phyloP scores from a whole-genome alignment of 2,329 filamentous ascomycete species.

The Phialophora macrospora region DNA sequence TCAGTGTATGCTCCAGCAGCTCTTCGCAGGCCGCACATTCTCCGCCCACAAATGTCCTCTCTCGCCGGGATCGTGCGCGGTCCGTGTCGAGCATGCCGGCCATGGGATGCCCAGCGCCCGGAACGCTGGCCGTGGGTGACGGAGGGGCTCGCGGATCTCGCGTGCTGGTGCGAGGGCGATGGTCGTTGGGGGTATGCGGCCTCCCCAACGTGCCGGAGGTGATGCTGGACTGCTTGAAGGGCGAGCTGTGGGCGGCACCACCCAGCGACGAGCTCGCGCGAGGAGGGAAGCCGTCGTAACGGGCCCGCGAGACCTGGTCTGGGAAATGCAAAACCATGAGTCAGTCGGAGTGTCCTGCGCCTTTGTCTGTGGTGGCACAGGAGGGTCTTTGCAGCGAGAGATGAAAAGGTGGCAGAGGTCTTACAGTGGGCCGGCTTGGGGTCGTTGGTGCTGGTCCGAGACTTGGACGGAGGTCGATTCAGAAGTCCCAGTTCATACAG shows the following conservation, averaged over 20 bases:
- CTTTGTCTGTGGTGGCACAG: constrained; percentile 12
- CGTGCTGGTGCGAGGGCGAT: constrained; percentile 32
- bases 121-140: constrained; percentile 33
- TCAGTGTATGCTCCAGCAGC: constrained; percentile 90
- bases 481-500: constrained; percentile 40
- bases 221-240: constrained; percentile 38
- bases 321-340: constrained; percentile 33
- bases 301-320: constrained; percentile 34
- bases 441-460: constrained; percentile 28
- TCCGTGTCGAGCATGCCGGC: constrained; percentile 74
- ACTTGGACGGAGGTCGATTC: constrained; percentile 33
- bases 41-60: constrained; percentile 92
- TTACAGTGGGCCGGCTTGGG: constrained; percentile 33
- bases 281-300: constrained; percentile 32
- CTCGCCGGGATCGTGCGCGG: constrained; percentile 76
- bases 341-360: constrained; percentile 24
- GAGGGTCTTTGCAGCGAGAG: not conserved
- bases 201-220: constrained; percentile 33
- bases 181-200: constrained; percentile 31
- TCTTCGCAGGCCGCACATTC: constrained; percentile 97
- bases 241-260: constrained; percentile 20
- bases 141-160: constrained; percentile 29
- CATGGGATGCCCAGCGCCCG: constrained; percentile 49
- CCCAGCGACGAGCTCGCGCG: constrained; percentile 30
- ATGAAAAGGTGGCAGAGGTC: constrained; percentile 24